phyloP scores from a whole-genome alignment of 805 yeast species.

The Nakazawaea ambrosiae region DNA sequence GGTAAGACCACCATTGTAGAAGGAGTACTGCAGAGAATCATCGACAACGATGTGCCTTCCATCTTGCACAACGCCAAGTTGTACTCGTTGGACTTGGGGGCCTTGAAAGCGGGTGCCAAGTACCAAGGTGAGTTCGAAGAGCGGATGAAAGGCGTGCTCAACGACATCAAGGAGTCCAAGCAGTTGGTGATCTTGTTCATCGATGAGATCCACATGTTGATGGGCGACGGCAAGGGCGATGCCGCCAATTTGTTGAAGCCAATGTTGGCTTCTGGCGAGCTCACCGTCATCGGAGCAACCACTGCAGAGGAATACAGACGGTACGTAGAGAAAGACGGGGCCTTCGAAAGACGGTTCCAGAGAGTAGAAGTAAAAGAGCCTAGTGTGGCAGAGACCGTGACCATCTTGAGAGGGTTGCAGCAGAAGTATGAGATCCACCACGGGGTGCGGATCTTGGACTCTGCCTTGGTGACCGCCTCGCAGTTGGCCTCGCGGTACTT shows the following conservation, averaged over 20 bases:
- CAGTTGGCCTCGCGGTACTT: slow-evolving; percentile 90
- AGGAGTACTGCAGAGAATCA: slow-evolving; percentile 96
- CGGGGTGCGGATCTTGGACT: slow-evolving; percentile 92
- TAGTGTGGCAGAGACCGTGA: slow-evolving; percentile 85
- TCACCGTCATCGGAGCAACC: slow-evolving; percentile 98
- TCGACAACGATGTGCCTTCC: slow-evolving; percentile 91
- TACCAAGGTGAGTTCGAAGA: slow-evolving; percentile 99
- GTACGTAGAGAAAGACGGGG: slow-evolving; percentile 93
- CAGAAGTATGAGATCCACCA: slow-evolving; percentile 95
- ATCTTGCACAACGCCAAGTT: slow-evolving; percentile 75
- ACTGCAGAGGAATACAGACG: slow-evolving; percentile 92
- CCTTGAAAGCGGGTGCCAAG: slow-evolving; percentile 97
- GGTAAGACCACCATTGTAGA: slow-evolving; percentile 98
- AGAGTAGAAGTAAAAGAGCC: slow-evolving; percentile 95
- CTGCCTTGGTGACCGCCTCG: slow-evolving; percentile 91
- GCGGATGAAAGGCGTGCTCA: slow-evolving; percentile 92
- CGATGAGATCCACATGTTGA: slow-evolving; percentile 97
- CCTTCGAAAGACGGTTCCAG: slow-evolving; percentile 97
- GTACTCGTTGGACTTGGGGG: slow-evolving; percentile 89
- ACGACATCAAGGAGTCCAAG: slow-evolving; percentile 84
- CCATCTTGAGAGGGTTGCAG: slow-evolving; percentile 93
- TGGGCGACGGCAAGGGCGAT: slow-evolving; percentile 98
- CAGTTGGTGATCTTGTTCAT: slow-evolving; percentile 85
- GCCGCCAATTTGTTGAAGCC: slow-evolving; percentile 97
- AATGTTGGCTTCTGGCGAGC: slow-evolving; percentile 90